These are phyloP conservation scores for Rhododendron kiyosumense DNA, from an alignment of 148 eudicot genomes.

Conservation along the genomic window DNA sequence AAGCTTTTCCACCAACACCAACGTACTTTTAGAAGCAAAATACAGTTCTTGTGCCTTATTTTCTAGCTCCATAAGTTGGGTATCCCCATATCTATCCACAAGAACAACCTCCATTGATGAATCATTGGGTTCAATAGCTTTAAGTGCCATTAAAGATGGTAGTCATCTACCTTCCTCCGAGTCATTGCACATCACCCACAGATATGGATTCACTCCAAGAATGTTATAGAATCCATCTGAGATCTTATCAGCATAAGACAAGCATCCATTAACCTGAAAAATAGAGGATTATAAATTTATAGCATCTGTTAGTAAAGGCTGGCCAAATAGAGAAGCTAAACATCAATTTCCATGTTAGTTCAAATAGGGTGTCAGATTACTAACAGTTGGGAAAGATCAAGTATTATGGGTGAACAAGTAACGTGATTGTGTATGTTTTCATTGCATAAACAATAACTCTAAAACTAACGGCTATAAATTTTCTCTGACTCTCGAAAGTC, in stretches of 20 bases:
- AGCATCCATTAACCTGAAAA: conserved; percentile 77
- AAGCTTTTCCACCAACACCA: conserved; percentile 62
- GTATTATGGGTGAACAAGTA: not conserved
- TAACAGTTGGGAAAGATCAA: not conserved
- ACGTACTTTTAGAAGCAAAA: conserved; percentile 54
- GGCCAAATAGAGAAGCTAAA: not conserved
- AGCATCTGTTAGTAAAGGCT: not conserved
- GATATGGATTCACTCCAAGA: conserved; percentile 84
- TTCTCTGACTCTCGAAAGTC: not conserved
- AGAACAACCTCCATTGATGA: conserved; percentile 78
- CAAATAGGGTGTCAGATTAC: not conserved
- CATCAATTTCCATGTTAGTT: not conserved
- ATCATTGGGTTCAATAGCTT: conserved; percentile 59
- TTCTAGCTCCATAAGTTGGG: conserved; percentile 69
- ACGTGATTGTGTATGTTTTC: not conserved
- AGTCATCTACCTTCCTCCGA: conserved; percentile 51
- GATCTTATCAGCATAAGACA: conserved; percentile 83
- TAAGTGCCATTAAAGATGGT: conserved; percentile 66
- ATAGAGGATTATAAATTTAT: too few species aligned
- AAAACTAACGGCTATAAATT: not conserved
- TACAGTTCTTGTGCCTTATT: conserved; percentile 72
- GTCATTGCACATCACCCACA: conserved; percentile 86
- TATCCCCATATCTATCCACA: conserved; percentile 61
- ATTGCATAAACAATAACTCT: not conserved
- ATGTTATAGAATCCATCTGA: conserved; percentile 91